Evolutionary conservation across 345 rosid genomes (phyloP), one percentile per base, ranked within the genome.

Genomic region (Excoecaria cochinchinensis): DNA sequence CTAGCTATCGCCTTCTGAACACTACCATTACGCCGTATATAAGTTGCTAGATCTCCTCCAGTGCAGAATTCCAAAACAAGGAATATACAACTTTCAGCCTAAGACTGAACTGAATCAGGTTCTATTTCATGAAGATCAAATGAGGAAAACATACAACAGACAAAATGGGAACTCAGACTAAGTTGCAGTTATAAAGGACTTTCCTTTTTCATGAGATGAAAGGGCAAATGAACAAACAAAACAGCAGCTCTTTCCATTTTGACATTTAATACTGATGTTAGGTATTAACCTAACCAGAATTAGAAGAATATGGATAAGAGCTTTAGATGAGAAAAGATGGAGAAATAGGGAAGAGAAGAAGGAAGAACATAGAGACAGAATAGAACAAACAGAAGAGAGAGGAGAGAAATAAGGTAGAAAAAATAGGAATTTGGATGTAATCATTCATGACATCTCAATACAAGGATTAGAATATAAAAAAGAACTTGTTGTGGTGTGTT

Each of bases 31-130:
- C 59, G 40, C 62, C 38, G 77, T 46, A 90, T 78, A 67, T 86
- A 90, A 15, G 89, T 86, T 12, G 91, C 84, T 22, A 92, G 79
- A 62, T 81, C 80, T 60, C 95, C 97, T 19, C 91, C 87, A 39
- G 70, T 75, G 73, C 95, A 90, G 71, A 85, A 92, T 73, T 89
- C 97, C 74, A 90, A 6, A 47, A 87, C 85, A 74, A 89, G 77
- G 73, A 78, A 70, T 47, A 86, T 22, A 77, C 81, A 83, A 72
- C 73, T 81, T 50, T 77, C 84, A 65, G 76, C 89, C 90, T 92
- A 81, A 68, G n/a, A 36, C 42, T 21, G 15, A 67, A 74, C 74
- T 16, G 60, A 70, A 53, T 61, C 38, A 67, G 60, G 42, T 64
- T 58, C 31, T 17, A 36, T 8, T 69, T 72, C 51, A 52, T 4